Conservation (phyloP, 495 filamentous ascomycete species). For the Ramalina peruviana region DNA sequence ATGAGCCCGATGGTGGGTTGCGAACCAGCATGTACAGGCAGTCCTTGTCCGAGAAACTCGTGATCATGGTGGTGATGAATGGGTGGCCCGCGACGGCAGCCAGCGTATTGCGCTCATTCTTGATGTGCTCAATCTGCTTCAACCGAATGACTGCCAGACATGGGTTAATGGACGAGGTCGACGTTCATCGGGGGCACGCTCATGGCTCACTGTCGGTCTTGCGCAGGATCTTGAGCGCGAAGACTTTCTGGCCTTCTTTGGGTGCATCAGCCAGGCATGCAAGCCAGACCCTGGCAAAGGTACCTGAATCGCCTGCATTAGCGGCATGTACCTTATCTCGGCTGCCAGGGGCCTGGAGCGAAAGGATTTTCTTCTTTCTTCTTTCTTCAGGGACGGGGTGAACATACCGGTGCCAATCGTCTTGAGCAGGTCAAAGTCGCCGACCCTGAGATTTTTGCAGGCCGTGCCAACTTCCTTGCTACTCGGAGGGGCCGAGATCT, state of each 20-base stretch:
- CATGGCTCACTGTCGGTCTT: conserved; percentile 57
- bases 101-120: conserved; percentile 80
- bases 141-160: conserved; percentile 63
- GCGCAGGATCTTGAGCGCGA: conserved; percentile 84
- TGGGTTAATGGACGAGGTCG: conserved; percentile 6
- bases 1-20: conserved; percentile 14
- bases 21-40: conserved; percentile 83
- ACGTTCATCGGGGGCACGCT: background rate
- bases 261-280: conserved; percentile 46
- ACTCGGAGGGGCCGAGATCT: conserved; percentile 38
- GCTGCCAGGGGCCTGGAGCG: background rate
- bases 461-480: conserved; percentile 45
- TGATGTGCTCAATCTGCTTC: conserved; percentile 96
- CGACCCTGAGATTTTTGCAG: conserved; percentile 40
- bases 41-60: conserved; percentile 80
- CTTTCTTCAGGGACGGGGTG: background rate
- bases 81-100: conserved; percentile 81
- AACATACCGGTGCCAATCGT: conserved; percentile 74
- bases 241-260: conserved; percentile 54
- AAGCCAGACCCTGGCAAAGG: conserved; percentile 91
- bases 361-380: background rate
- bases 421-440: conserved; percentile 74
- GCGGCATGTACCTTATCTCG: background rate
- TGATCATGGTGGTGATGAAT: conserved; percentile 85
- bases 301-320: conserved; percentile 42